Evolutionary conservation across 192 early-diverging fungal species (phyloP).

Genomic region (Piromyces finnis): DNA sequence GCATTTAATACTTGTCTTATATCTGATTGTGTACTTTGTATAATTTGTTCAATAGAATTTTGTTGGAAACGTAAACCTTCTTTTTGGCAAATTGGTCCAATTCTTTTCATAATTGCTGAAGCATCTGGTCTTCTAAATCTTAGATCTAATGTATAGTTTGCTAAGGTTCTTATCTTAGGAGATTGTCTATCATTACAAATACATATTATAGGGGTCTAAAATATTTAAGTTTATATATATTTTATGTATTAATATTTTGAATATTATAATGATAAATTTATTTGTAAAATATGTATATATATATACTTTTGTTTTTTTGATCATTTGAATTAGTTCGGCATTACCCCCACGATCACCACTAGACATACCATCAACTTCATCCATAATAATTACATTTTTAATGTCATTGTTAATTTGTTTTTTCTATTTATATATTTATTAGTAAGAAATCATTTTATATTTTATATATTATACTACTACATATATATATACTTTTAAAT

Average conservation of each 20-base stretch:
- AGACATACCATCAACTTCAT: conserved; percentile 99
- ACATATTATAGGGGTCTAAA: conserved; percentile 86
- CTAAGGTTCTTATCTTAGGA: conserved; percentile 67
- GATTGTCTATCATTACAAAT: conserved; percentile 91
- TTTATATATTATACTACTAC: too few species aligned
- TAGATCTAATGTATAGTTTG: conserved; percentile 66
- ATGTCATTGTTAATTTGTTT: conserved; percentile 1
- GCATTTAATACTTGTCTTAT: conserved; percentile 94
- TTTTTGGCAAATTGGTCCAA: conserved; percentile 8
- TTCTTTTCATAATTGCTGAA: conserved; percentile 4
- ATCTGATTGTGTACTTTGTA: conserved; percentile 63
- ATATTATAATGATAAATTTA: too few species aligned
- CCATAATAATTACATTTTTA: conserved; percentile 80
- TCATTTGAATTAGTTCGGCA: conserved; percentile 69
- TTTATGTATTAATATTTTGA: too few species aligned
- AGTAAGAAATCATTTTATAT: too few species aligned
- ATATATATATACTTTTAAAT: too few species aligned
- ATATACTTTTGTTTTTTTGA: conserved; percentile 76
- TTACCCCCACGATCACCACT: conserved; percentile 86
- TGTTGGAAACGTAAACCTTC: conserved; percentile 57
- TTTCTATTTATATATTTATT: too few species aligned
- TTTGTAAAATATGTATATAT: too few species aligned
- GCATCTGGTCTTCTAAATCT: conserved; percentile 40
- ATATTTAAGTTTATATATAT: too few species aligned
- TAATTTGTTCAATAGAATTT: conserved; percentile 67